Percentiles rank a stretch among this genome's conserved stretches.
These are phyloP conservation scores for Diaporthe longicolla DNA, from an alignment of 2,329 filamentous ascomycete genomes.

Conservation along the genomic window DNA sequence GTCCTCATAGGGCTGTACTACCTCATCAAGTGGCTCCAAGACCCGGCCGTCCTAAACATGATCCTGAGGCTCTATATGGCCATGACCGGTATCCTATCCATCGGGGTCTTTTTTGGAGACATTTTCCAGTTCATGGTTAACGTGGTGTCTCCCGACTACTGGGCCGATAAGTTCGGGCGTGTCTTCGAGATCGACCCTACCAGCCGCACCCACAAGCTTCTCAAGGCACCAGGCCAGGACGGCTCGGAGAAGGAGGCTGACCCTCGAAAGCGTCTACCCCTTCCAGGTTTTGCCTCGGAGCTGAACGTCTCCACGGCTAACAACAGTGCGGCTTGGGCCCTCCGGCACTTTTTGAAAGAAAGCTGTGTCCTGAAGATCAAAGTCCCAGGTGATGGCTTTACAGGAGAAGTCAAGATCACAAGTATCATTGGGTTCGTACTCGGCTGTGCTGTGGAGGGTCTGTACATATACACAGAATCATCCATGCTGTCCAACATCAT, in stretches of 20 bases:
- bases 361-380: conserved; percentile 66
- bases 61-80: conserved; percentile 89
- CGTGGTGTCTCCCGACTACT: conserved; percentile 81
- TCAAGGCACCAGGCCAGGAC: conserved; percentile 46
- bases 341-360: conserved; percentile 64
- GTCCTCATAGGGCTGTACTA: conserved; percentile 84
- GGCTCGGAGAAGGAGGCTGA: conserved; percentile 48
- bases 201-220: conserved; percentile 54
- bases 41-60: conserved; percentile 85
- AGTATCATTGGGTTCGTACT: conserved; percentile 69
- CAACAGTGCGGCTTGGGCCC: conserved; percentile 60
- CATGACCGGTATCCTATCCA: conserved; percentile 81
- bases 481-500: conserved; percentile 83
- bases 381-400: conserved; percentile 65
- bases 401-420: conserved; percentile 68
- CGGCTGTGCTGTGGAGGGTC: conserved; percentile 67
- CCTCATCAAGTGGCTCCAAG: conserved; percentile 88
- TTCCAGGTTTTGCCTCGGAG: conserved; percentile 42
- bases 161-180: conserved; percentile 62
- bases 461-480: conserved; percentile 76
- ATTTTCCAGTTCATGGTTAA: conserved; percentile 73
- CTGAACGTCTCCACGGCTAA: conserved; percentile 44
- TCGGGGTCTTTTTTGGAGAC: conserved; percentile 82
- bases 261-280: conserved; percentile 49
- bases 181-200: conserved; percentile 63